Percentiles rank a stretch among this genome's conserved stretches.
These are phyloP conservation scores for Tylopilus rubrobrunneus DNA, from an alignment of 768 basidiomycete species.

Conservation along the genomic window DNA sequence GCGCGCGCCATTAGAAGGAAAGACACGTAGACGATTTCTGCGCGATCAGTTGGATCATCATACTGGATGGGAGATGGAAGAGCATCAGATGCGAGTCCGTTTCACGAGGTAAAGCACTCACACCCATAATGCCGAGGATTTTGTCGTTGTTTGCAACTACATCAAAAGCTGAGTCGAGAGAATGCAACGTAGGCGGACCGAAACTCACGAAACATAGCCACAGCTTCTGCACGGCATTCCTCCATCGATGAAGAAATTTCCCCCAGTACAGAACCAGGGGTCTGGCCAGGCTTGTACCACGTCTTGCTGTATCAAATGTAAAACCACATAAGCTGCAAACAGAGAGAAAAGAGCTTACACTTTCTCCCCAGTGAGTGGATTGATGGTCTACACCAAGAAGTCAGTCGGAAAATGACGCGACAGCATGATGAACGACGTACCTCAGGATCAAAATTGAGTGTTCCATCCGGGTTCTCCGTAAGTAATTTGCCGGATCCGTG, in stretches of 20 bases:
- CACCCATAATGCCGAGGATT: constrained; percentile 79
- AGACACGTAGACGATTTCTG: constrained; percentile 76
- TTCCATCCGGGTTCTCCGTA: constrained; percentile 70
- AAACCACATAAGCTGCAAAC: neutral
- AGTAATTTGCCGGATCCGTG: constrained; percentile 85
- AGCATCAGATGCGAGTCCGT: neutral
- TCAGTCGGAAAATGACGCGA: neutral
- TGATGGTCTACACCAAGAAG: constrained; percentile 53
- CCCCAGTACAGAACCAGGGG: constrained; percentile 75
- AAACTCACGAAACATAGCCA: constrained; percentile 70
- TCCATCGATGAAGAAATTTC: constrained; percentile 90
- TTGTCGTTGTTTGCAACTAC: constrained; percentile 70
- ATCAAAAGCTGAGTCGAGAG: neutral
- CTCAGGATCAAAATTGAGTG: constrained; percentile 76
- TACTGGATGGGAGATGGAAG: constrained; percentile 43
- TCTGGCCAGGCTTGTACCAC: constrained; percentile 90
- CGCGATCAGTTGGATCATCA: constrained; percentile 58
- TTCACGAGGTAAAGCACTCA: constrained; percentile 30
- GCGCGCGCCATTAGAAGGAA: constrained; percentile 86
- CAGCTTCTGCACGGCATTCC: constrained; percentile 89
- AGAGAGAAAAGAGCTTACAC: constrained; percentile 44
- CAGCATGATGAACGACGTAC: constrained; percentile 31
- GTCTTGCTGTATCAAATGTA: constrained; percentile 45
- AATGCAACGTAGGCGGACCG: neutral
- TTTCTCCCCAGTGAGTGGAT: constrained; percentile 74